Base-by-base conservation (phyloP, 768 basidiomycete species). In the Ramaria sp. region DNA sequence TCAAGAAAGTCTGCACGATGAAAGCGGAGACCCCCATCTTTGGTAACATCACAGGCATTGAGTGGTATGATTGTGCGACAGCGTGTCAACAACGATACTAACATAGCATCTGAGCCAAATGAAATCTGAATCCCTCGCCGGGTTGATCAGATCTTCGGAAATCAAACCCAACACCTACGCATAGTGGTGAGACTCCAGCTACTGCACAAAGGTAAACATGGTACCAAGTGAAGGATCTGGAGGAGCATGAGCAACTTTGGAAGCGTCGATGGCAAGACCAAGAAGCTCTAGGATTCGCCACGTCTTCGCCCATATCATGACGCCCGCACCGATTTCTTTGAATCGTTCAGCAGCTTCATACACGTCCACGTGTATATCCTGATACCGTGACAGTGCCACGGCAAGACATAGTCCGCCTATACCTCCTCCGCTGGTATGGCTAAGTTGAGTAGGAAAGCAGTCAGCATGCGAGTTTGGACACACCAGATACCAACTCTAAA, bases 321-420 rank as follows among this genome's bases (percentile, higher is more conserved):
- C 73, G n/a, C 82, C 82, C 17, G 81, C 81, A n/a, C 82, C 82
- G 24, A 82, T 42, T 66, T 82, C 82, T 24, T 73, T 67, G 43
- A 82, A 73, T 53, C 74, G 66, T 41, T 65, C 62, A 30, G 80
- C 75, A 12, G 71, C 73, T 69, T 84, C 82, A 58, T 76, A 84
- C 24, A 84, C 66, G 52, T 78, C 74, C 39, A 83, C 72, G 33
- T 81, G 75, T 27, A 83, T 79, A 59, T 81, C 75, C 1, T 74
- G 73, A 63, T 75, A 78, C 52, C 65, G 64, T 38, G 66, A 69
- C n/a, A 75, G 67, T 9, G 71, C 66, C 19, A 67, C 67, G 0
- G 77, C 73, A 15, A 80, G 70, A 0, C 71, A 64, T 17, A 78
- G 67, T 4, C 77, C 76, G 15, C 71, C 74, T 30, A 68, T 62